Conservation (phyloP, 2,329 filamentous ascomycete genomes). For the Fusarium aywerte region DNA sequence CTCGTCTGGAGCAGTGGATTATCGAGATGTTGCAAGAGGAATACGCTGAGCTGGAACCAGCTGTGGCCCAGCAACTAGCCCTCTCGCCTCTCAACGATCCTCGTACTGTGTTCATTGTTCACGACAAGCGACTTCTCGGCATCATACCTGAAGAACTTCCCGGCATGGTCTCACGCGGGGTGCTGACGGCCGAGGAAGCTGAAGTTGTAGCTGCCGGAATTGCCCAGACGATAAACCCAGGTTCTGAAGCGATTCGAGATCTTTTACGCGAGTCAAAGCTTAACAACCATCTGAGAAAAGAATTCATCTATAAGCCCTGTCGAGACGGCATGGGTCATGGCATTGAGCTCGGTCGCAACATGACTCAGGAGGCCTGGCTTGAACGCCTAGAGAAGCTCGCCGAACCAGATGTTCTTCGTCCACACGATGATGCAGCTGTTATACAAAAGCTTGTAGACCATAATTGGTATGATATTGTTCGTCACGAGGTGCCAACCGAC, state of each 20-base stretch:
- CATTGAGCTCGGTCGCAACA: conserved; percentile 18
- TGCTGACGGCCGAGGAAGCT: conserved; percentile 22
- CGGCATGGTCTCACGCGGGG: conserved; percentile 4
- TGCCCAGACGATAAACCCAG: conserved; percentile 9
- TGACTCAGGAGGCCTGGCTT: conserved; percentile 21
- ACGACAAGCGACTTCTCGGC: conserved; percentile 25
- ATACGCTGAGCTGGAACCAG: conserved; percentile 7
- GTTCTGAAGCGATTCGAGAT: neutral
- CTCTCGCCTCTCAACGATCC: conserved; percentile 23
- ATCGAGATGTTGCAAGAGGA: conserved; percentile 30
- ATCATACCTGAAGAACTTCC: conserved; percentile 31
- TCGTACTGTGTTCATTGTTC: conserved; percentile 30
- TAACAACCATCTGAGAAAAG: neutral
- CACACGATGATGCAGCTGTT: conserved; percentile 24
- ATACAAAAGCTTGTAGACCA: conserved; percentile 29
- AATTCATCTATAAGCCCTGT: conserved; percentile 28
- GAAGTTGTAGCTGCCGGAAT: conserved; percentile 7
- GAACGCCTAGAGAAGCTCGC: conserved; percentile 2
- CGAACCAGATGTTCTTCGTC: neutral
- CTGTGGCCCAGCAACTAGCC: conserved; percentile 16
- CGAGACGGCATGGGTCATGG: conserved; percentile 26
- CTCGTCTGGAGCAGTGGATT: conserved; percentile 14
- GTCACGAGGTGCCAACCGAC: conserved; percentile 17
- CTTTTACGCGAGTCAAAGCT: neutral
- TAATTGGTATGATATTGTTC: conserved; percentile 27